Conservation (phyloP, 108 stramenopile genomes). For the Cylindrotheca closterium region DNA sequence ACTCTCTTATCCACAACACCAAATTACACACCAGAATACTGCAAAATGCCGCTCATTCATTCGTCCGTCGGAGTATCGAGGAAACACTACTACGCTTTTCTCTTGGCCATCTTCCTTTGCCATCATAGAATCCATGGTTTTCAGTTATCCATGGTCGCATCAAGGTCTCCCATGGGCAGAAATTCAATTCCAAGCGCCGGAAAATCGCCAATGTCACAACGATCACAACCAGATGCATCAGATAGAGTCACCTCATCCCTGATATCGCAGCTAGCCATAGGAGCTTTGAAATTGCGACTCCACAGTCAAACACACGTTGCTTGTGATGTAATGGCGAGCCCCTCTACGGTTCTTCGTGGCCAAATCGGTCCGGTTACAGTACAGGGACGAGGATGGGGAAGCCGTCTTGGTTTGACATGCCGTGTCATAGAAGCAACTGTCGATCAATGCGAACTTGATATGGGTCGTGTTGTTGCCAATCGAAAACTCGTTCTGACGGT, state of each 20-base stretch:
- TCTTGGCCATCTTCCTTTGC: constrained; percentile 6
- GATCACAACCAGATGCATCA: not conserved
- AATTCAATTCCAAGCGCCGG: not conserved
- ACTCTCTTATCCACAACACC: not conserved
- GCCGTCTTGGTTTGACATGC: constrained; percentile 48
- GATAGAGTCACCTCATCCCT: constrained; percentile 37
- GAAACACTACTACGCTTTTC: too few relatives aligned
- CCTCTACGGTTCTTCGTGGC: constrained; percentile 26
- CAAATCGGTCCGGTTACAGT: constrained; percentile 59
- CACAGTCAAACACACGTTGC: constrained; percentile 39
- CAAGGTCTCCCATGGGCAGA: constrained; percentile 13
- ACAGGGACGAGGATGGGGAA: constrained; percentile 48
- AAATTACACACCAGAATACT: not conserved
- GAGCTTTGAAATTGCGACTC: constrained; percentile 49
- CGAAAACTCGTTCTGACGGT: constrained; percentile 46
- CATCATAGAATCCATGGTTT: constrained; percentile 17
- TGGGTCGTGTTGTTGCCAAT: constrained; percentile 29
- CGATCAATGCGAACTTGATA: constrained; percentile 46
- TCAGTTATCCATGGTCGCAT: constrained; percentile 29
- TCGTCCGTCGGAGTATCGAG: too few relatives aligned
- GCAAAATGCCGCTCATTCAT: not conserved
- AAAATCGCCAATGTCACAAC: not conserved
- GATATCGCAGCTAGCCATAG: constrained; percentile 53
- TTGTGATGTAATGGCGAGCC: constrained; percentile 44
- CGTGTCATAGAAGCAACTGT: constrained; percentile 61